These are phyloP conservation scores for Neoboletus magnificus DNA, from an alignment of 768 basidiomycete species.

Conservation along the genomic window DNA sequence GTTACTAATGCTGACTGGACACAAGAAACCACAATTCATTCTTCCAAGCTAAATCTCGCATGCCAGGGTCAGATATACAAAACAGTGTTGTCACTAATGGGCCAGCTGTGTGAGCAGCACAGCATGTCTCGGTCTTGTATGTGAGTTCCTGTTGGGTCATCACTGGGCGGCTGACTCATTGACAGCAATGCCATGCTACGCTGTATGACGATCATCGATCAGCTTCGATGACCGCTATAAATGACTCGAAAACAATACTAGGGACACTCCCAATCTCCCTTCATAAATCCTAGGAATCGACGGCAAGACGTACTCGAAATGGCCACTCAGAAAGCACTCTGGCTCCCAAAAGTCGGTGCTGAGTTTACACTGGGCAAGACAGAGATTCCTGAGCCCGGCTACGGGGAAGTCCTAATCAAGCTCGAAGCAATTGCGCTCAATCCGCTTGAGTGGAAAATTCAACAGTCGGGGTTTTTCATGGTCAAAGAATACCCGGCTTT, in stretches of 20 bases:
- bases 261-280: not conserved
- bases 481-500: slow-evolving; percentile 37
- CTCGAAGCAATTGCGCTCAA: slow-evolving; percentile 41
- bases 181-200: not conserved
- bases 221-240: not conserved
- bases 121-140: not conserved
- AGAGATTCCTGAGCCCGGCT: slow-evolving; percentile 35
- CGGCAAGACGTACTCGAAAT: not conserved
- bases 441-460: slow-evolving; percentile 37
- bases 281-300: not conserved
- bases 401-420: slow-evolving; percentile 42
- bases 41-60: not conserved
- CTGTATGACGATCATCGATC: not conserved
- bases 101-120: no score
- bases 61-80: not conserved
- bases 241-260: not conserved
- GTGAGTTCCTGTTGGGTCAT: not conserved
- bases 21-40: not conserved
- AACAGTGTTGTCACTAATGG: not conserved
- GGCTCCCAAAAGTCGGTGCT: slow-evolving; percentile 12
- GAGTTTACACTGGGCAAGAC: slow-evolving; percentile 5
- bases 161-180: not conserved
- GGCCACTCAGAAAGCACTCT: slow-evolving; percentile 17
- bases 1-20: not conserved
- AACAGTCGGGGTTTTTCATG: slow-evolving; percentile 3